Percentiles rank a stretch among this genome's conserved stretches.
Evolutionary conservation across 768 basidiomycete species (phyloP).

Genomic region (Pisolithus albus): DNA sequence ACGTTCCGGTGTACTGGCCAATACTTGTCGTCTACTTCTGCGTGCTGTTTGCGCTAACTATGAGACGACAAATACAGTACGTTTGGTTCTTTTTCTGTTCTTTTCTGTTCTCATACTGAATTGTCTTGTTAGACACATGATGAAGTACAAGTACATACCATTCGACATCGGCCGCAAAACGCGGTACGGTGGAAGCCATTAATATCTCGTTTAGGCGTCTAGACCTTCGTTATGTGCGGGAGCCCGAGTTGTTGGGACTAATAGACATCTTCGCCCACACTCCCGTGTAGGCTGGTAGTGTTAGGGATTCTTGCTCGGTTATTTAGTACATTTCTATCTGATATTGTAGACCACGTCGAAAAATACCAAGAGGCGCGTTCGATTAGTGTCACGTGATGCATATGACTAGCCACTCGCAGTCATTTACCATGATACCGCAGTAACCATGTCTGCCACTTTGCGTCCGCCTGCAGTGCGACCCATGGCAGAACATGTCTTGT

Average conservation of each 20-base stretch:
- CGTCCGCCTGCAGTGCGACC: slow-evolving; percentile 29
- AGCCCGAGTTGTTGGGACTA: neutral
- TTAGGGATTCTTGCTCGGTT: neutral
- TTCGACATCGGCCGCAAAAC: slow-evolving; percentile 94
- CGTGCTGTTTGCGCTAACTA: slow-evolving; percentile 88
- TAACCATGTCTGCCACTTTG: neutral
- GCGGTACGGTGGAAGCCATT: slow-evolving; percentile 65
- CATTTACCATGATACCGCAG: neutral
- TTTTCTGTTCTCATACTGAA: slow-evolving; percentile 7
- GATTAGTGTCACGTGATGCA: too few species aligned
- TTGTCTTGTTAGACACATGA: slow-evolving; percentile 78
- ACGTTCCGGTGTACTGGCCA: slow-evolving; percentile 99
- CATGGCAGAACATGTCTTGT: slow-evolving; percentile 35
- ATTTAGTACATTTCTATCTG: neutral
- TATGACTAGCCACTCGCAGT: too few species aligned
- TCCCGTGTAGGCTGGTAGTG: neutral
- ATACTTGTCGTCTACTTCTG: slow-evolving; percentile 97
- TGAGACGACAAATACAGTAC: slow-evolving; percentile 94
- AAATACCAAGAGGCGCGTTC: too few species aligned
- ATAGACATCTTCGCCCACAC: slow-evolving; percentile 1
- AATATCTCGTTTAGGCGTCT: slow-evolving; percentile 3
- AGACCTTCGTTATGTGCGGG: slow-evolving; percentile 2
- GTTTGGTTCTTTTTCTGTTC: slow-evolving; percentile 21
- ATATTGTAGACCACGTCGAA: too few species aligned
- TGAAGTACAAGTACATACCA: slow-evolving; percentile 96